Evolutionary conservation across 2,329 filamentous ascomycete species (phyloP).

Genomic region (Penicillium crustosum): DNA sequence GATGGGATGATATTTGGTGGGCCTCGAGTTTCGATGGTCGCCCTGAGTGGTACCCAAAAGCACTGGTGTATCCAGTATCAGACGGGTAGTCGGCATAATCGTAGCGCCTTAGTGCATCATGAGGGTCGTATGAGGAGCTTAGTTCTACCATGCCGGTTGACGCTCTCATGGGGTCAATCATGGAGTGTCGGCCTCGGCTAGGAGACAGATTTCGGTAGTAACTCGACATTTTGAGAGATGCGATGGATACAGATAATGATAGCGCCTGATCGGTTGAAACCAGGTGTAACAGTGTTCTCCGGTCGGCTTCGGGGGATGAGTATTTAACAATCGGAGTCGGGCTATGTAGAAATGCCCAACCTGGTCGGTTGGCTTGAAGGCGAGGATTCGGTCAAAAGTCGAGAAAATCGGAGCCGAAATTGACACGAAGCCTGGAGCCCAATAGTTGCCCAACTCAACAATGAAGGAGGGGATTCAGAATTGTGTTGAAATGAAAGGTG

Average conservation of each 20-base stretch:
- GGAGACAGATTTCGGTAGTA: slow-evolving; percentile 40
- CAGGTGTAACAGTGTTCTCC: not conserved
- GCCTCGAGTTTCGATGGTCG: slow-evolving; percentile 34
- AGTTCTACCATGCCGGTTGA: slow-evolving; percentile 44
- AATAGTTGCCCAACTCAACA: slow-evolving; percentile 10
- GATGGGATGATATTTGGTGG: slow-evolving; percentile 35
- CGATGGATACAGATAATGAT: not conserved
- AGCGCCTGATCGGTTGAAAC: not conserved
- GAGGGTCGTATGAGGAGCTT: slow-evolving; percentile 36
- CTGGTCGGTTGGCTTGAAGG: not conserved
- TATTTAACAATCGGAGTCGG: not conserved
- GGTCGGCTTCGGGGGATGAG: not conserved
- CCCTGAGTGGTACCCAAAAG: slow-evolving; percentile 29
- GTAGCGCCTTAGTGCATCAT: slow-evolving; percentile 31
- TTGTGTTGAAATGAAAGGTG: not conserved
- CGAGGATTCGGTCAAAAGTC: not conserved
- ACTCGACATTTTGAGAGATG: slow-evolving; percentile 30
- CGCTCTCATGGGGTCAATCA: slow-evolving; percentile 41
- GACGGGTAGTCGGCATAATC: slow-evolving; percentile 36
- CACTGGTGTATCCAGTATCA: slow-evolving; percentile 30
- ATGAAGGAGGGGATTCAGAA: slow-evolving; percentile 4
- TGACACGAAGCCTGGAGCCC: slow-evolving; percentile 5
- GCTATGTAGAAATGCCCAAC: slow-evolving; percentile 9
- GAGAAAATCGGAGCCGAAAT: not conserved
- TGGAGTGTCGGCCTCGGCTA: slow-evolving; percentile 26